Percentiles rank a stretch among this genome's conserved stretches.
Evolutionary conservation across 2,329 filamentous ascomycete genomes (phyloP).

Genomic region (Thyridium curvatum): DNA sequence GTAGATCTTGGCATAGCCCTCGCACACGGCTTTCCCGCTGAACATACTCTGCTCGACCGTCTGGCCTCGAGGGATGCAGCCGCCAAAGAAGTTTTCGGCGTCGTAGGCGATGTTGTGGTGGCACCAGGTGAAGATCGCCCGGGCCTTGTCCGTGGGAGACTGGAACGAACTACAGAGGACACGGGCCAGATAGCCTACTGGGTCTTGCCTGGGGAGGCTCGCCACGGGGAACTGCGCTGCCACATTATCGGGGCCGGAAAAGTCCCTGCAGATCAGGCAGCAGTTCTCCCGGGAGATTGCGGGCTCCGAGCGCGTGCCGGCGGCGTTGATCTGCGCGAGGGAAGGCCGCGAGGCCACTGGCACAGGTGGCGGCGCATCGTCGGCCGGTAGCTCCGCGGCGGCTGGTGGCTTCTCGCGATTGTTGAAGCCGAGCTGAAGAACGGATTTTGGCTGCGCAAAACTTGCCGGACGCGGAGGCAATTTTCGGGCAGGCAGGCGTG

Average conservation of each 20-base stretch:
- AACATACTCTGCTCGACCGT: slow-evolving; percentile 69
- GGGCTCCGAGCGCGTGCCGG: slow-evolving; percentile 22
- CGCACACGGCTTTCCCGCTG: slow-evolving; percentile 79
- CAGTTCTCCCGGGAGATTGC: slow-evolving; percentile 17
- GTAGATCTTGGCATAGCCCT: slow-evolving; percentile 84
- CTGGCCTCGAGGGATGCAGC: slow-evolving; percentile 53
- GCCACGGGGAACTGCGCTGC: slow-evolving; percentile 70
- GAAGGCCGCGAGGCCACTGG: slow-evolving; percentile 47
- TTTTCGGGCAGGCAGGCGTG: slow-evolving; percentile 29
- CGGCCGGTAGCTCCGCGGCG: slow-evolving; percentile 8
- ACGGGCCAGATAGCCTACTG: slow-evolving; percentile 68
- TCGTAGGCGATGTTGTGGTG: slow-evolving; percentile 93
- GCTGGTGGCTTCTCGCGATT: slow-evolving; percentile 6
- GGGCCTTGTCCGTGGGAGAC: slow-evolving; percentile 82
- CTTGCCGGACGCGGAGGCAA: slow-evolving; percentile 29
- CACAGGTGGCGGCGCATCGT: slow-evolving; percentile 42
- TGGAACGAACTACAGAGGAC: slow-evolving; percentile 74
- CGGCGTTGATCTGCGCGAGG: slow-evolving; percentile 41
- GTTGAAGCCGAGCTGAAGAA: slow-evolving; percentile 19
- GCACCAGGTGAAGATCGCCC: slow-evolving; percentile 90
- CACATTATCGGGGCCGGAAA: slow-evolving; percentile 71
- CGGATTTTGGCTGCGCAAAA: slow-evolving; percentile 21
- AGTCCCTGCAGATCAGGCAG: slow-evolving; percentile 86
- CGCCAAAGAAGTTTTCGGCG: slow-evolving; percentile 68
- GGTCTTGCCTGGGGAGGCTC: slow-evolving; percentile 58